Evolutionary conservation across 345 rosid species (phyloP).

Genomic region (Populus simonii): DNA sequence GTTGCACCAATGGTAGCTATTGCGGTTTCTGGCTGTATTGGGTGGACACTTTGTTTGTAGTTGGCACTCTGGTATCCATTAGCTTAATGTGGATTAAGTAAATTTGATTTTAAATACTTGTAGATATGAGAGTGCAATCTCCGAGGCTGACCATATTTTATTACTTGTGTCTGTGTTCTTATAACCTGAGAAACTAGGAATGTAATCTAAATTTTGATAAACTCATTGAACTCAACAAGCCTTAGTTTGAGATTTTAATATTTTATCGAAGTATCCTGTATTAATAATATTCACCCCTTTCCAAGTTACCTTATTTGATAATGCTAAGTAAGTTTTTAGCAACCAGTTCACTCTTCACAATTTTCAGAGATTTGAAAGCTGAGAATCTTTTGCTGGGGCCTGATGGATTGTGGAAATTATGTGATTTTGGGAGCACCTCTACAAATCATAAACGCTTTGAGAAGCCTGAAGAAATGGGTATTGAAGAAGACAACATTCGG

Average conservation of each 20-base stretch:
- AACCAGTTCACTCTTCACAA: constrained; percentile 1
- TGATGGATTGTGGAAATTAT: constrained; percentile 83
- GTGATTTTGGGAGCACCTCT: constrained; percentile 93
- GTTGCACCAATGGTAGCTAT: background rate
- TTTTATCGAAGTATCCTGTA: no score
- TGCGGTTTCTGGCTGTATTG: background rate
- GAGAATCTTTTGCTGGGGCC: constrained; percentile 82
- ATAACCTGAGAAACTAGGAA: no score
- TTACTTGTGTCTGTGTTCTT: background rate
- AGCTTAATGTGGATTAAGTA: background rate
- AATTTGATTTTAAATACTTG: no score
- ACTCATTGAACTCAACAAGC: no score
- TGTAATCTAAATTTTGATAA: no score
- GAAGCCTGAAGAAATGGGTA: constrained; percentile 95
- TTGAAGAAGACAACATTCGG: constrained; percentile 97
- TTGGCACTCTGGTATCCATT: background rate
- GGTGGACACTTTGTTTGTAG: background rate
- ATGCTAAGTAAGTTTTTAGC: background rate
- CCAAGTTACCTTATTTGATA: background rate
- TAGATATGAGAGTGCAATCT: no score
- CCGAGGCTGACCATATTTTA: no score
- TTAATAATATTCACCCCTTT: background rate
- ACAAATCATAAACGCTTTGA: constrained; percentile 92
- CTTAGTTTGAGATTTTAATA: no score
- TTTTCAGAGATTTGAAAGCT: constrained; percentile 86